Conservation (phyloP, 257 asterid genomes). For the Craterostigma plantagineum region DNA sequence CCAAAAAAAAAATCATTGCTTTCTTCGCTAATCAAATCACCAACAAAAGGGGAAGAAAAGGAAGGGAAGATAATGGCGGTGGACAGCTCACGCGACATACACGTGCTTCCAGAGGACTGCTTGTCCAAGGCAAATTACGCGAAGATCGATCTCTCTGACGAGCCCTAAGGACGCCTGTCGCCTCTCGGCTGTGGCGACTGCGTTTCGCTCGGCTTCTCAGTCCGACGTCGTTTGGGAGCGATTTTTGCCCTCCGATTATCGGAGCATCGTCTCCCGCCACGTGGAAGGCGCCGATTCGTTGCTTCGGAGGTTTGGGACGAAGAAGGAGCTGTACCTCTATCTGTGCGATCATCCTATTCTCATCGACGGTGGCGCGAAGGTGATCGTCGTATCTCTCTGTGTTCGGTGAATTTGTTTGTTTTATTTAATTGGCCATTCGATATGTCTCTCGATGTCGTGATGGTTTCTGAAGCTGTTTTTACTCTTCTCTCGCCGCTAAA, state of each 20-base stretch:
- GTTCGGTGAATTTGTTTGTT: too few species aligned
- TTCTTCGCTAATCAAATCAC: too few species aligned
- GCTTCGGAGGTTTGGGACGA: constrained; percentile 15
- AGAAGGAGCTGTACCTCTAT: constrained; percentile 43
- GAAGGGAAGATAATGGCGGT: constrained; percentile 14
- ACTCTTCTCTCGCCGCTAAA: too few species aligned
- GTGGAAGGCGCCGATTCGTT: constrained; percentile 14
- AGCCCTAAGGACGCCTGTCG: constrained; percentile 63
- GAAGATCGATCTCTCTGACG: constrained; percentile 49
- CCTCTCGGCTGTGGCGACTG: constrained; percentile 31
- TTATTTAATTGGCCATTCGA: too few species aligned
- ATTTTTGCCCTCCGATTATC: constrained; percentile 56
- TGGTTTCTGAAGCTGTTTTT: too few species aligned
- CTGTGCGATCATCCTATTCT: constrained; percentile 40
- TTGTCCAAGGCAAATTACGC: constrained; percentile 47
- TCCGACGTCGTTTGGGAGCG: constrained; percentile 68
- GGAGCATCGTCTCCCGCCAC: constrained; percentile 29
- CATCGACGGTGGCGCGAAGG: constrained; percentile 35
- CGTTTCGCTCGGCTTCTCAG: constrained; percentile 45
- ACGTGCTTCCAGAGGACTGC: constrained; percentile 61
- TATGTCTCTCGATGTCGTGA: too few species aligned
- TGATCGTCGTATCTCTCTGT: background rate
- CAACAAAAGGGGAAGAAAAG: background rate
- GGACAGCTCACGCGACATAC: constrained; percentile 15
- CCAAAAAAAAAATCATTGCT: too few species aligned